phyloP scores from a whole-genome alignment of 2,329 filamentous ascomycete genomes.

The Paradendryphiella salina region DNA sequence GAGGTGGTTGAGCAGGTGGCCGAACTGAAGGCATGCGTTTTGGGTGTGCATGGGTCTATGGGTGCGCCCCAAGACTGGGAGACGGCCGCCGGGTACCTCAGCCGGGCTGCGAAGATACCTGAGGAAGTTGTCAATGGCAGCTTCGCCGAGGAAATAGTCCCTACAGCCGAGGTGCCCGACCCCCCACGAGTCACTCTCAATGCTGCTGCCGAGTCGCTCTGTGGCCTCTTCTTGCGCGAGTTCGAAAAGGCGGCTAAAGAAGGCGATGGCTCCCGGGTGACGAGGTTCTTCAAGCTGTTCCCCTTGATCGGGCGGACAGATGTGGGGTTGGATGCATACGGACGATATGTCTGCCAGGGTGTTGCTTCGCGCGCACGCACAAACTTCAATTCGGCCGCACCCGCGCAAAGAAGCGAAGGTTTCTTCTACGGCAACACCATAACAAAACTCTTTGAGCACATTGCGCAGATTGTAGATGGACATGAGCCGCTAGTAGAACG shows the following conservation, averaged over 20 bases:
- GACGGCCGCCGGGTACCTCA: slow-evolving; percentile 86
- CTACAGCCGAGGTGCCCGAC: slow-evolving; percentile 93
- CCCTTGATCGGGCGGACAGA: slow-evolving; percentile 88
- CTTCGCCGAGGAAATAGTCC: slow-evolving; percentile 91
- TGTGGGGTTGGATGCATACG: slow-evolving; percentile 91
- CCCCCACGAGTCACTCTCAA: slow-evolving; percentile 84
- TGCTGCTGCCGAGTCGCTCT: slow-evolving; percentile 84
- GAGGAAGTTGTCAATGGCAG: slow-evolving; percentile 76
- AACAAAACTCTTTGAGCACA: slow-evolving; percentile 94
- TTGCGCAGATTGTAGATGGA: slow-evolving; percentile 92
- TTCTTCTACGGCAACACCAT: slow-evolving; percentile 91
- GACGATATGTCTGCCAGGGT: slow-evolving; percentile 92
- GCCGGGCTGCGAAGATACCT: slow-evolving; percentile 79
- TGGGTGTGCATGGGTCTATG: slow-evolving; percentile 95
- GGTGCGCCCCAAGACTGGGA: slow-evolving; percentile 98
- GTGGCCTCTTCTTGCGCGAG: slow-evolving; percentile 86
- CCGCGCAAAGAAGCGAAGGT: slow-evolving; percentile 67
- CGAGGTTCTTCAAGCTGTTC: slow-evolving; percentile 97
- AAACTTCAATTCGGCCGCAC: slow-evolving; percentile 72
- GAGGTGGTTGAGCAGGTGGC: slow-evolving; percentile 93
- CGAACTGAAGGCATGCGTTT: slow-evolving; percentile 93
- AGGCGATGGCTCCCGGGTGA: slow-evolving; percentile 85
- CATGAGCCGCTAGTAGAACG: slow-evolving; percentile 89
- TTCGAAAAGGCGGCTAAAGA: slow-evolving; percentile 90
- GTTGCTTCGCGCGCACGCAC: slow-evolving; percentile 81